phyloP scores from a whole-genome alignment of 2,329 filamentous ascomycete genomes.

The Fusarium palustre region DNA sequence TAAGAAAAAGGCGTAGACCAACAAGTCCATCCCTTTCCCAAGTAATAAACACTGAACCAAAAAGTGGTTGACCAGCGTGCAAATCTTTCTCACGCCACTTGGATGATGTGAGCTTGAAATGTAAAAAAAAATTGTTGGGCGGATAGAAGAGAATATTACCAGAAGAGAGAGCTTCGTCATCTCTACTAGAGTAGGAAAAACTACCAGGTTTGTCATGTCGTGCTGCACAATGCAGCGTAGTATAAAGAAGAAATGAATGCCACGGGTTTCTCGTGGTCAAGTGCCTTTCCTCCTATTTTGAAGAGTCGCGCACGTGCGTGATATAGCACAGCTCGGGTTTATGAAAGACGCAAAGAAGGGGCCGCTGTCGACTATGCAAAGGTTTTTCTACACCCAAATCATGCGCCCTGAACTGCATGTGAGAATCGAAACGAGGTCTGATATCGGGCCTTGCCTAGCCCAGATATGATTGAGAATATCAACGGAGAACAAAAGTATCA shows the following conservation, averaged over 20 bases:
- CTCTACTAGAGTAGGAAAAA: slow-evolving; percentile 24
- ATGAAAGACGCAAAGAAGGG: slow-evolving; percentile 42
- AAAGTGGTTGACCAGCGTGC: slow-evolving; percentile 20
- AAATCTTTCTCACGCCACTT: slow-evolving; percentile 26
- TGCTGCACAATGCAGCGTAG: slow-evolving; percentile 19
- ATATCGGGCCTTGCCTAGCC: slow-evolving; percentile 26
- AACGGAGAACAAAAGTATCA: slow-evolving; percentile 45
- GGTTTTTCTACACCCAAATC: slow-evolving; percentile 51
- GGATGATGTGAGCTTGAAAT: slow-evolving; percentile 25
- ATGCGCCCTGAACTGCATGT: slow-evolving; percentile 46
- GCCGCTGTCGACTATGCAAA: slow-evolving; percentile 57
- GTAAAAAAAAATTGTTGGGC: slow-evolving; percentile 21
- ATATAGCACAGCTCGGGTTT: slow-evolving; percentile 24
- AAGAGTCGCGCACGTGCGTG: not conserved
- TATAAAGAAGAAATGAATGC: slow-evolving; percentile 30
- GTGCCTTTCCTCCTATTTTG: slow-evolving; percentile 36
- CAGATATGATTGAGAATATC: slow-evolving; percentile 35
- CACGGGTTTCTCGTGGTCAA: slow-evolving; percentile 22
- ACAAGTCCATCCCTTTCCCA: slow-evolving; percentile 8
- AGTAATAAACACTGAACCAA: slow-evolving; percentile 37
- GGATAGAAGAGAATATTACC: slow-evolving; percentile 24
- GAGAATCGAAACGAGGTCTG: slow-evolving; percentile 37
- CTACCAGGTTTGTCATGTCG: slow-evolving; percentile 42
- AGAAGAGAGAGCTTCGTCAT: slow-evolving; percentile 9
- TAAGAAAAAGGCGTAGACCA: slow-evolving; percentile 30